A percentile compares a stretch with the other conserved stretches of the same genome.
phyloP scores from a whole-genome alignment of 2,329 filamentous ascomycete species.

The Paecilomyces variotii region DNA sequence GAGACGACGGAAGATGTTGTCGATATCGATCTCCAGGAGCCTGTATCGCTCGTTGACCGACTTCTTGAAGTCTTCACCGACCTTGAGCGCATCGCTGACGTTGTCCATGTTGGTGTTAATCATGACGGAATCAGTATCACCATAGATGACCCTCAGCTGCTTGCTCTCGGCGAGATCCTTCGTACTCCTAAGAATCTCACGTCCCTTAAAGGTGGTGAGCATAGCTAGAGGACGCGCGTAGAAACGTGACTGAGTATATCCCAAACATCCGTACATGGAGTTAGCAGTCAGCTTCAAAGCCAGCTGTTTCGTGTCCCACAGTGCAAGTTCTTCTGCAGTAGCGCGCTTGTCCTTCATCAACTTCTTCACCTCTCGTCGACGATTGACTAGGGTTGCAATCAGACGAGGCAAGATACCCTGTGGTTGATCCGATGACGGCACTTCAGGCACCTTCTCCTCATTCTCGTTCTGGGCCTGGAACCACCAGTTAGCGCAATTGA shows the following conservation, averaged over 20 bases:
- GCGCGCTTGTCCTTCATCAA: constrained; percentile 93
- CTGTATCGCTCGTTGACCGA: constrained; percentile 90
- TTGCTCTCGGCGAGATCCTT: constrained; percentile 92
- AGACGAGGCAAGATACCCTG: constrained; percentile 83
- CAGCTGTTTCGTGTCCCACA: constrained; percentile 97
- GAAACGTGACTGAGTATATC: constrained; percentile 94
- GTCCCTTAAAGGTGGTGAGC: constrained; percentile 92
- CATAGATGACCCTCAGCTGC: constrained; percentile 91
- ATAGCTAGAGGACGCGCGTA: constrained; percentile 92
- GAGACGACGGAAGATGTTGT: constrained; percentile 91
- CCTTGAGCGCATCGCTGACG: constrained; percentile 78
- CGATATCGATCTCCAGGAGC: constrained; percentile 93
- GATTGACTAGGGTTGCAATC: constrained; percentile 82
- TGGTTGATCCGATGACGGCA: constrained; percentile 63
- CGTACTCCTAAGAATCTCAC: constrained; percentile 92
- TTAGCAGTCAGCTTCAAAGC: constrained; percentile 96
- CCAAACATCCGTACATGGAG: constrained; percentile 98
- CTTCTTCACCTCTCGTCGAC: constrained; percentile 85
- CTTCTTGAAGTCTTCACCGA: constrained; percentile 91
- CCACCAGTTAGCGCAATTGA: constrained; percentile 5
- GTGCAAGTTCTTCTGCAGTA: constrained; percentile 75
- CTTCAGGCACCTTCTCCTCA: constrained; percentile 81
- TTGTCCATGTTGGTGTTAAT: constrained; percentile 98
- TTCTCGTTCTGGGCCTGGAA: constrained; percentile 53
- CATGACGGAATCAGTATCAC: constrained; percentile 99